Evolutionary conservation across 352 stramenopile genomes (phyloP), one percentile per base, ranked within the genome.

Genomic region (Blastocystis hominis): DNA sequence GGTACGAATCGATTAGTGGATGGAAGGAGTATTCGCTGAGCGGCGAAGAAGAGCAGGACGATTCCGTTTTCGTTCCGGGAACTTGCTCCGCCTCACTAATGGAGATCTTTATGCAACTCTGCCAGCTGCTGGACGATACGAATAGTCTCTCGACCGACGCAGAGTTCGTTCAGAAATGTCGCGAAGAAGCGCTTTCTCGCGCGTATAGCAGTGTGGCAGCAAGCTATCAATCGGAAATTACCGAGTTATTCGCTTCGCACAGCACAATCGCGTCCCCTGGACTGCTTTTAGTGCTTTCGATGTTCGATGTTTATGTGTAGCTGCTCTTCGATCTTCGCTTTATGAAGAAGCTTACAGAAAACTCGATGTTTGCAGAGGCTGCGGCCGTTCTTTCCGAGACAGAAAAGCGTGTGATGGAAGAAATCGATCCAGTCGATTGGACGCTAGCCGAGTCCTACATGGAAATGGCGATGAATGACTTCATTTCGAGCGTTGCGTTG

Each of bases 401-500:
- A 0, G 63, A 77, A 42, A 34, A 47, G 55, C 15, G 3, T 34
- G 30, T 86, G 34, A n/a, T 86, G 34, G 42, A 76, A n/a, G 50
- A 70, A n/a, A 56, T 86, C 34, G 76, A 86, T 44, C 76, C 76
- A 4, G 63, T 86, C 9, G 76, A 86, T 38, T 86, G 76, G 76
- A 86, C 76, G 2, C 76, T 86, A 10, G 59, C 76, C 1, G 59
- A 86, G 0, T 56, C 50, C 13, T 86, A 76, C 38, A 86, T 86
- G 59, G 20, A 86, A 42, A 17, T 44, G 34, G 38, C 46, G 24
- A 6, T 86, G 36, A 46, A 76, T 24, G 59, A 72, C 20, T 86
- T 77, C 47, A 68, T 86, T 13, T 78, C 76, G 10, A 76, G 59
- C 46, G n/a, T 76, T 13, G 59, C 76, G 30, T 55, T 86, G 36